phyloP scores from a whole-genome alignment of 371 early-diverging fungal genomes.

The Rhizopus stolonifer region DNA sequence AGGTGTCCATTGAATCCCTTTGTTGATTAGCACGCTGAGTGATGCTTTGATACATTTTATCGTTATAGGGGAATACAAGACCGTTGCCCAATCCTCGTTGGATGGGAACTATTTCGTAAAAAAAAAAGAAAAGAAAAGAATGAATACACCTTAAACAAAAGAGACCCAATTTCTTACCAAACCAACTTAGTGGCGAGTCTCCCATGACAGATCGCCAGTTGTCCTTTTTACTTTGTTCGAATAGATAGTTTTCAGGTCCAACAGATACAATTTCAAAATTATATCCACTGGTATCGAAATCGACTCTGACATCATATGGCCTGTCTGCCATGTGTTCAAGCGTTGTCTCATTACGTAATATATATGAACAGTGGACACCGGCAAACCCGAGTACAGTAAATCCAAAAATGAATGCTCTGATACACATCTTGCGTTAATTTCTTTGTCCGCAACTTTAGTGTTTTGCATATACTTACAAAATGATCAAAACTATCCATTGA shows the following conservation, averaged over 20 bases:
- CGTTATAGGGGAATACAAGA: conserved; percentile 49
- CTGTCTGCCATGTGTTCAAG: conserved; percentile 55
- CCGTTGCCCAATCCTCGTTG: conserved; percentile 50
- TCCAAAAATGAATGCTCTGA: conserved; percentile 41
- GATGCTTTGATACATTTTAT: conserved; percentile 39
- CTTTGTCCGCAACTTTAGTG: too few species aligned
- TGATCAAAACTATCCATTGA: conserved; percentile 40
- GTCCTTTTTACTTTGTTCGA: conserved; percentile 37
- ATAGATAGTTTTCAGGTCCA: conserved; percentile 45
- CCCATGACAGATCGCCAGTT: conserved; percentile 55
- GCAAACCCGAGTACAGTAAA: conserved; percentile 48
- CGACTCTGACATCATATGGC: conserved; percentile 41
- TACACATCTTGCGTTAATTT: too few species aligned
- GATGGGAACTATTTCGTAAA: conserved; percentile 38
- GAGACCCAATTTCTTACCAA: conserved; percentile 41
- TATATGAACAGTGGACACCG: conserved; percentile 49
- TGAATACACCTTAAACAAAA: too few species aligned
- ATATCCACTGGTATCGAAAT: conserved; percentile 42
- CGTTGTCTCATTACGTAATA: conserved; percentile 54
- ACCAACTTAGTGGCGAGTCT: conserved; percentile 31
- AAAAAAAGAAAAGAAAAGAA: too few species aligned
- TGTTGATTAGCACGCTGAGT: conserved; percentile 47
- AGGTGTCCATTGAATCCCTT: conserved; percentile 10
- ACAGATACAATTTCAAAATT: conserved; percentile 50
- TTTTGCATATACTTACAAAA: conserved; percentile 50